Evolutionary conservation across 768 basidiomycete genomes (phyloP).

Genomic region (Lactarius psammicola): DNA sequence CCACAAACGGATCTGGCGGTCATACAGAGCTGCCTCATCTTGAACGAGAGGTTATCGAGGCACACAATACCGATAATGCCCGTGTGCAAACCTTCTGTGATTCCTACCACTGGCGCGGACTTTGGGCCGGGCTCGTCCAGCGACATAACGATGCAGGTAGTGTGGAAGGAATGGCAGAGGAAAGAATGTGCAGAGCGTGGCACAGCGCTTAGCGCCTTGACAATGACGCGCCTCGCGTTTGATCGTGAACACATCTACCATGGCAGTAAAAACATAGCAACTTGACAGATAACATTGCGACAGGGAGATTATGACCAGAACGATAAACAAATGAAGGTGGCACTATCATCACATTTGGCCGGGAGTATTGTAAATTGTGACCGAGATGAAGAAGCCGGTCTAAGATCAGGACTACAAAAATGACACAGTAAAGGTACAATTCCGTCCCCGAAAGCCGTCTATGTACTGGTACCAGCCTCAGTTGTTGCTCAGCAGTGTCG

Average conservation of each 20-base stretch:
- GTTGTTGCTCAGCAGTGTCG: constrained; percentile 32
- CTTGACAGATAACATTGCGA: constrained; percentile 21
- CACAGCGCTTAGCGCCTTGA: constrained; percentile 7
- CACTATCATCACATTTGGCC: constrained; percentile 9
- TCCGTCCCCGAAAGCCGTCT: constrained; percentile 10
- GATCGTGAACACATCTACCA: background rate
- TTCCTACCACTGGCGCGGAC: constrained; percentile 31
- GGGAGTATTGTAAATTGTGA: constrained; percentile 18
- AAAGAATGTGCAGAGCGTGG: background rate
- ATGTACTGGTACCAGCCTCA: constrained; percentile 5
- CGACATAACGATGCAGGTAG: constrained; percentile 19
- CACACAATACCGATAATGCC: background rate
- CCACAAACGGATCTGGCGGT: constrained; percentile 97
- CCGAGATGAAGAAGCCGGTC: constrained; percentile 10
- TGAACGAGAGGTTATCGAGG: constrained; percentile 9
- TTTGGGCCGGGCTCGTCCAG: constrained; percentile 24
- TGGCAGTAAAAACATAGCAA: background rate
- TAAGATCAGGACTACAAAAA: constrained; percentile 12
- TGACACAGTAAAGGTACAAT: constrained; percentile 16
- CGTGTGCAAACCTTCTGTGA: constrained; percentile 33
- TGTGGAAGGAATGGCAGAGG: background rate
- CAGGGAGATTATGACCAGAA: constrained; percentile 14
- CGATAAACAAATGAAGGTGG: constrained; percentile 16
- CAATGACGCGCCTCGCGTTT: background rate
- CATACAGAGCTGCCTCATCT: constrained; percentile 85